phyloP scores from a whole-genome alignment of 106 monocot genomes.

The Apostasia shenzhenica region DNA sequence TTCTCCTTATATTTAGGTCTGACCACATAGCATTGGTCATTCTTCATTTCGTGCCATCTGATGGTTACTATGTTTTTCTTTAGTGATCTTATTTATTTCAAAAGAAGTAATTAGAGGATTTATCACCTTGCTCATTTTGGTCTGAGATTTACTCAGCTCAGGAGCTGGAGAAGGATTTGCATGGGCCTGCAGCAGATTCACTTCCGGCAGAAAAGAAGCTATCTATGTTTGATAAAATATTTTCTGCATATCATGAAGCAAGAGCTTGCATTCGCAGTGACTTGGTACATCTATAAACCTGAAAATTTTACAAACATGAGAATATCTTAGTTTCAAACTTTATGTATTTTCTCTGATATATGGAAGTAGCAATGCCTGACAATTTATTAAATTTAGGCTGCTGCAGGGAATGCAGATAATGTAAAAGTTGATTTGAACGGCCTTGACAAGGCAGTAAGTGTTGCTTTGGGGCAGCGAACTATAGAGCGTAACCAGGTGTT shows the following conservation, averaged over 20 bases:
- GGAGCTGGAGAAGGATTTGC: conserved; percentile 93
- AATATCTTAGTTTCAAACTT: too few species aligned
- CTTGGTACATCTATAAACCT: conserved; percentile 48
- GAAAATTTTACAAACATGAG: not conserved
- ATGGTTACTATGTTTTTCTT: too few species aligned
- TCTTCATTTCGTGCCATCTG: too few species aligned
- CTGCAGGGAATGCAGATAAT: conserved; percentile 80
- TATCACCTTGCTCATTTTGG: too few species aligned
- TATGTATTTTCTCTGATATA: not conserved
- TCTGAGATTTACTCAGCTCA: conserved; percentile 55
- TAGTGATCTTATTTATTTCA: too few species aligned
- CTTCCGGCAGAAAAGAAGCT: conserved; percentile 84
- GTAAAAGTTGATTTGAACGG: conserved; percentile 97
- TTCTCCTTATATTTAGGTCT: too few species aligned
- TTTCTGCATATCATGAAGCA: conserved; percentile 97
- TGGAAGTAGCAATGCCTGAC: conserved; percentile 12
- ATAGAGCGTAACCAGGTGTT: conserved; percentile 87
- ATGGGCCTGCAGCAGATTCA: conserved; percentile 47
- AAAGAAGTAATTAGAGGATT: too few species aligned
- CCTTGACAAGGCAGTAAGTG: conserved; percentile 96
- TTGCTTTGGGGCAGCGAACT: conserved; percentile 85
- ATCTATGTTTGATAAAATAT: conserved; percentile 89
- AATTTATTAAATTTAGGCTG: conserved; percentile 41
- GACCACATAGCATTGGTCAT: too few species aligned
- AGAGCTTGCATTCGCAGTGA: conserved; percentile 85